Conservation (phyloP, 1,284 basidiomycete genomes). For the Taiwanofungus camphoratus region DNA sequence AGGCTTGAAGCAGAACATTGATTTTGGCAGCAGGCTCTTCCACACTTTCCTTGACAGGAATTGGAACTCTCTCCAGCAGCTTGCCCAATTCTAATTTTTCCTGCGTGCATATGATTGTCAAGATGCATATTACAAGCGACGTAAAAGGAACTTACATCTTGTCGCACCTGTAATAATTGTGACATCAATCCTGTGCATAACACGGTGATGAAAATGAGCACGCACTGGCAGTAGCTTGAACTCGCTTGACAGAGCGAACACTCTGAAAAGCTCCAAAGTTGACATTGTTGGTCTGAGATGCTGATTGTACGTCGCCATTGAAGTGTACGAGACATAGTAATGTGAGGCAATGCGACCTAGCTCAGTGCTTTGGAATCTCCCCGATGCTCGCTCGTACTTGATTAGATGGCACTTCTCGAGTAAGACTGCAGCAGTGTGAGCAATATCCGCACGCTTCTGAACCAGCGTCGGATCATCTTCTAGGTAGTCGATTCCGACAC, state of each 20-base stretch:
- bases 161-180: constrained; percentile 32
- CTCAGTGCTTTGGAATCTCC: constrained; percentile 88
- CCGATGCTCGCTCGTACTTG: constrained; percentile 89
- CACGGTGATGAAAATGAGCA: background rate
- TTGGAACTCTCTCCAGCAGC: constrained; percentile 91
- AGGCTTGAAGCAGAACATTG: constrained; percentile 94
- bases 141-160: constrained; percentile 34
- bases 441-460: constrained; percentile 93
- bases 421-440: constrained; percentile 90
- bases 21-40: constrained; percentile 98
- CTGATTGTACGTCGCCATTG: constrained; percentile 97
- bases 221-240: constrained; percentile 86
- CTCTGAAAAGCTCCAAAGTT: constrained; percentile 88
- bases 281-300: constrained; percentile 88
- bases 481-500: constrained; percentile 87
- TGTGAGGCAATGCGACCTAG: constrained; percentile 94
- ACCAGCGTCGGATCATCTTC: constrained; percentile 81
- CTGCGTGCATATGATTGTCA: constrained; percentile 17
- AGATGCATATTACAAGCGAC: constrained; percentile 44
- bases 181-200: too few species aligned
- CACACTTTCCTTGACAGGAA: constrained; percentile 95
- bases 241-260: constrained; percentile 96
- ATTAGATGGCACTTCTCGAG: constrained; percentile 93
- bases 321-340: constrained; percentile 94
- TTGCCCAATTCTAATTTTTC: constrained; percentile 93